Evolutionary conservation across 1,284 basidiomycete species (phyloP), one percentile per base, ranked within the genome.

Genomic region (Dichomitus squalens): DNA sequence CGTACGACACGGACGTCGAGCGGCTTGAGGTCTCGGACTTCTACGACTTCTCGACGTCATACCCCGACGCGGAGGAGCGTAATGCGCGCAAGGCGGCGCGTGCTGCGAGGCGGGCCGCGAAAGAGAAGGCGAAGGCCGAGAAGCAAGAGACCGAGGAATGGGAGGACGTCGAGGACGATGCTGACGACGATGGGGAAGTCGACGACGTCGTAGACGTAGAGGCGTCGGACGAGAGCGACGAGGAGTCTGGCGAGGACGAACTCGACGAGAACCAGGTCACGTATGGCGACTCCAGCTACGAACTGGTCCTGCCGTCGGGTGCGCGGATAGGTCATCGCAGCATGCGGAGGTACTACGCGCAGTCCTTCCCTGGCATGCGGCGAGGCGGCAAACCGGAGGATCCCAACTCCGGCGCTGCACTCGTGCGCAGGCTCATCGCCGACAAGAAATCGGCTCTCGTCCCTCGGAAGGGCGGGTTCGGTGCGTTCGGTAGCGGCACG

Each of bases 301-400:
- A 98, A 66, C 88, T 99, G n/a, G 90, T 97, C 6, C 82, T 99
- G 6, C 95, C 97, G 0, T 96, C 95, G 0, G 97, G 97, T 39
- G 85, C 88, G 9, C 87, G 93, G 7, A 89, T 99, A 62, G 96
- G 96, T 0, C 97, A 99, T 70, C 88, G 96, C 35, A 87, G 87
- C 39, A 84, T 98, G 77, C 84, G 84, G 48, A 83, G 91, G 34
- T 96, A 97, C 73, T 97, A 98, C 73, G 82, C 87, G 2, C 96
- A 98, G 74, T 89, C 88, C 2, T 87, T 92, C 72, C 76, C 79
- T 18, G 72, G 76, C 12, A 60, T 65, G 18, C 64, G 70, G 6
- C 70, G 72, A 40, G 71, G 71, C 27, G 63, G 53, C 46, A 79
- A 78, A 57, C 60, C 75, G 1, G 80, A 85, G 63, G 86, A 91